These are phyloP conservation scores for Alternaria sp. DNA, from an alignment of 2,329 filamentous ascomycete species.

Conservation along the genomic window DNA sequence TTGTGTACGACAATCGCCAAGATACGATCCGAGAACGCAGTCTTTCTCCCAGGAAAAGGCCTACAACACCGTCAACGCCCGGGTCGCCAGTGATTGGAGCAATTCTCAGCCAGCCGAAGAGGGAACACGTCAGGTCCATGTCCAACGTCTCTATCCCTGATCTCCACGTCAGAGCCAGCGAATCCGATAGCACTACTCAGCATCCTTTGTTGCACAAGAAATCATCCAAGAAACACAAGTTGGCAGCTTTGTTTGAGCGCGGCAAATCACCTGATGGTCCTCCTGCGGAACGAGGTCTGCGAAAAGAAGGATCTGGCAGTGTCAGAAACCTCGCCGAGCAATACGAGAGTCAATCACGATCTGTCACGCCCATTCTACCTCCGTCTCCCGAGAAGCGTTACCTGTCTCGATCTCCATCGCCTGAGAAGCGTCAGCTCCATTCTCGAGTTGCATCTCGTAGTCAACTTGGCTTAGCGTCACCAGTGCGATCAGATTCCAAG, in stretches of 20 bases:
- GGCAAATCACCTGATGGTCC: constrained; percentile 19
- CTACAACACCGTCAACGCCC: constrained; percentile 4
- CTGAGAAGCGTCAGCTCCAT: constrained; percentile 16
- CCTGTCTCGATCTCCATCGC: constrained; percentile 23
- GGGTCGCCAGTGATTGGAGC: neutral
- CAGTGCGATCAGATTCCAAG: constrained; percentile 31
- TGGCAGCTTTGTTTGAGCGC: constrained; percentile 42
- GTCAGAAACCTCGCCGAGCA: constrained; percentile 31
- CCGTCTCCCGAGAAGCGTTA: constrained; percentile 17
- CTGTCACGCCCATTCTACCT: constrained; percentile 23
- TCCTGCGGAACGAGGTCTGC: constrained; percentile 15
- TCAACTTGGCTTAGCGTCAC: constrained; percentile 24
- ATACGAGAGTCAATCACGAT: constrained; percentile 32
- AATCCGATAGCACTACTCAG: neutral
- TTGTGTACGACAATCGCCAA: neutral
- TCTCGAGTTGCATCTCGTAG: constrained; percentile 24
- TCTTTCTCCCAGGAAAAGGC: neutral
- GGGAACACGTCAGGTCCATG: constrained; percentile 27
- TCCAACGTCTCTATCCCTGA: neutral
- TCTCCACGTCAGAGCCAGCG: neutral
- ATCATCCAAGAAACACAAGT: constrained; percentile 46
- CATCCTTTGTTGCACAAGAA: constrained; percentile 44
- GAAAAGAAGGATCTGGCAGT: constrained; percentile 24
- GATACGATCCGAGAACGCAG: neutral
- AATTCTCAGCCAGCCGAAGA: constrained; percentile 22